A percentile compares a stretch with the other conserved stretches of the same genome.
phyloP scores from a whole-genome alignment of 495 filamentous ascomycete genomes.

The Extremus antarcticus region DNA sequence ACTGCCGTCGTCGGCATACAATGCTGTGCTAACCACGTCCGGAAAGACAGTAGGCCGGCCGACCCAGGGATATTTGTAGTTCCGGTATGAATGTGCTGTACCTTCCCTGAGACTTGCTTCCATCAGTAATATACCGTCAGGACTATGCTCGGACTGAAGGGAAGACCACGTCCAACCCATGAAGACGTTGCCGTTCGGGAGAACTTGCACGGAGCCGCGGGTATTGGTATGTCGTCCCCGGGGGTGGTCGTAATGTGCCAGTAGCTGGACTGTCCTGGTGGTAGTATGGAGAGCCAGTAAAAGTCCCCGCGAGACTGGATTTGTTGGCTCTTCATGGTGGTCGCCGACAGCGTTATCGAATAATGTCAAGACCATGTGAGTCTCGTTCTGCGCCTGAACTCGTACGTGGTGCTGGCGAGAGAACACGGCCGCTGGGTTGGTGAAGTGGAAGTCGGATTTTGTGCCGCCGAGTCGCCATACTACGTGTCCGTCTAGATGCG shows the following conservation, averaged over 20 bases:
- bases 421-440: slow-evolving; percentile 3
- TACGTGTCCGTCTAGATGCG: slow-evolving; percentile 16
- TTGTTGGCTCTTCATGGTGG: not conserved
- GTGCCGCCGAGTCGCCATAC: slow-evolving; percentile 25
- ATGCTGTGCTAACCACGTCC: not conserved
- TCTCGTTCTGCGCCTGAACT: not conserved
- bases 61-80: slow-evolving; percentile 19
- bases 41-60: slow-evolving; percentile 8
- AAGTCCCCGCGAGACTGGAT: slow-evolving; percentile 6
- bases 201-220: slow-evolving; percentile 19
- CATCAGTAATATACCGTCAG: slow-evolving; percentile 20
- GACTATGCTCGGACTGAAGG: slow-evolving; percentile 12
- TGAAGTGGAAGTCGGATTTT: slow-evolving; percentile 16
- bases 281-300: not conserved
- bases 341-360: slow-evolving; percentile 23
- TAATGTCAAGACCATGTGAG: slow-evolving; percentile 13
- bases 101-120: slow-evolving; percentile 21
- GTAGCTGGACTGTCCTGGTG: not conserved
- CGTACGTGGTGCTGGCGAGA: not conserved
- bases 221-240: not conserved
- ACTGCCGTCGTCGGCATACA: slow-evolving; percentile 4
- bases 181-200: slow-evolving; percentile 21
- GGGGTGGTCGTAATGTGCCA: not conserved
- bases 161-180: slow-evolving; percentile 20
- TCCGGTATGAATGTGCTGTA: slow-evolving; percentile 16